These are phyloP conservation scores for Globisporangium uncinulatum DNA, from an alignment of 352 stramenopile species.

Conservation along the genomic window DNA sequence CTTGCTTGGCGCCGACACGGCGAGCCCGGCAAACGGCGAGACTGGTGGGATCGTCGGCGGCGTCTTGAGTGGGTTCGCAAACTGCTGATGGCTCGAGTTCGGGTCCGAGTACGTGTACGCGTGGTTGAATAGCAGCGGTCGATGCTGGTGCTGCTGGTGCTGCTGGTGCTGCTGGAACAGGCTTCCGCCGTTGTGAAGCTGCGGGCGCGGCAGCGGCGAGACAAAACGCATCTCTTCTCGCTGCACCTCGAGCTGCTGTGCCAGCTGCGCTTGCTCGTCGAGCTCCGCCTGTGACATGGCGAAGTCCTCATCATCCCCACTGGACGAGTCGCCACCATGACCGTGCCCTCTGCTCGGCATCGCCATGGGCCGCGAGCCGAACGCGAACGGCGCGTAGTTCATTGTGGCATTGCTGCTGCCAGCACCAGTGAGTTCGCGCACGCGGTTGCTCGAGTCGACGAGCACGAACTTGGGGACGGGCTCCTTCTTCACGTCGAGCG, in stretches of 20 bases:
- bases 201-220: slow-evolving; percentile 36
- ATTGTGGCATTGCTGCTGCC: slow-evolving; percentile 7
- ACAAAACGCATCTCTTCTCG: slow-evolving; percentile 79
- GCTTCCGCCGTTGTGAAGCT: slow-evolving; percentile 25
- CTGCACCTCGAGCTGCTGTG: slow-evolving; percentile 69
- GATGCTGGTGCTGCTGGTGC: slow-evolving; percentile 18
- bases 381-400: slow-evolving; percentile 7
- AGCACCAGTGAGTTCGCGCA: slow-evolving; percentile 55
- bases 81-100: slow-evolving; percentile 29
- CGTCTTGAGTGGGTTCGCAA: slow-evolving; percentile 29
- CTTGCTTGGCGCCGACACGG: slow-evolving; percentile 55
- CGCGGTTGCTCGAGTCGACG: slow-evolving; percentile 66
- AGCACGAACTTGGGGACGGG: slow-evolving; percentile 55
- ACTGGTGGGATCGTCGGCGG: slow-evolving; percentile 51
- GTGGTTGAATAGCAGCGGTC: slow-evolving; percentile 27
- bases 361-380: slow-evolving; percentile 13
- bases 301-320: slow-evolving; percentile 19
- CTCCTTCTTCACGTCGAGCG: slow-evolving; percentile 16
- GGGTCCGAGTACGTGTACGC: slow-evolving; percentile 61
- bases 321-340: slow-evolving; percentile 1
- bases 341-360: slow-evolving; percentile 15
- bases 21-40: slow-evolving; percentile 66
- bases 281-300: slow-evolving; percentile 42
- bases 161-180: slow-evolving; percentile 19
- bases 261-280: slow-evolving; percentile 59